A percentile compares a stretch with the other conserved stretches of the same genome.
These are phyloP conservation scores for Begonia masoniana DNA, from an alignment of 306 rosid species.

Conservation along the genomic window DNA sequence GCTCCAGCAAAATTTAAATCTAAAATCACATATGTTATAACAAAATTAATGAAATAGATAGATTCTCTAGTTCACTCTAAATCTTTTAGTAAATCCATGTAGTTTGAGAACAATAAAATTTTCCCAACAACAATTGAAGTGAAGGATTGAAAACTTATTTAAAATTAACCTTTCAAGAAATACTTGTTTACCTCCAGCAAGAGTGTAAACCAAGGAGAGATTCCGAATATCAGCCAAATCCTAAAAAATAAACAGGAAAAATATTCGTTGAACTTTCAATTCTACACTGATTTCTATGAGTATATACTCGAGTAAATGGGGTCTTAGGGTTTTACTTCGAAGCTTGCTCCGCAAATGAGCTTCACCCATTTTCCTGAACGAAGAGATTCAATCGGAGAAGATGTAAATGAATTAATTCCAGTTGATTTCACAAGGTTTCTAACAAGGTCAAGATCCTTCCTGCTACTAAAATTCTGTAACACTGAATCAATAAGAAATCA, in stretches of 20 bases:
- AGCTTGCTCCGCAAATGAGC: constrained; percentile 73
- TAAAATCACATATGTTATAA: no score
- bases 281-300: no score
- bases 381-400: constrained; percentile 40
- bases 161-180: background rate
- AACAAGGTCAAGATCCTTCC: constrained; percentile 20
- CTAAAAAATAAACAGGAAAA: constrained; percentile 15
- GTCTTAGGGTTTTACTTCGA: constrained; percentile 34
- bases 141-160: no score
- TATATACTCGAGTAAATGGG: background rate
- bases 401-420: constrained; percentile 25
- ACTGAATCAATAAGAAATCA: background rate
- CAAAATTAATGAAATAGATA: no score
- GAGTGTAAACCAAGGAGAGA: constrained; percentile 81
- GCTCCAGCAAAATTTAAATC: no score
- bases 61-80: no score
- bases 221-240: constrained; percentile 88
- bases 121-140: no score
- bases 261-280: no score
- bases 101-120: no score
- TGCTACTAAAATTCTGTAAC: constrained; percentile 3
- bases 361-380: constrained; percentile 49
- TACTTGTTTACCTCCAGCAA: constrained; percentile 60
- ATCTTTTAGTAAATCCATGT: no score
- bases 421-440: constrained; percentile 21